These are phyloP conservation scores for Eragrostis tef DNA, from an alignment of 202 grass and related monocot species.

Conservation along the genomic window DNA sequence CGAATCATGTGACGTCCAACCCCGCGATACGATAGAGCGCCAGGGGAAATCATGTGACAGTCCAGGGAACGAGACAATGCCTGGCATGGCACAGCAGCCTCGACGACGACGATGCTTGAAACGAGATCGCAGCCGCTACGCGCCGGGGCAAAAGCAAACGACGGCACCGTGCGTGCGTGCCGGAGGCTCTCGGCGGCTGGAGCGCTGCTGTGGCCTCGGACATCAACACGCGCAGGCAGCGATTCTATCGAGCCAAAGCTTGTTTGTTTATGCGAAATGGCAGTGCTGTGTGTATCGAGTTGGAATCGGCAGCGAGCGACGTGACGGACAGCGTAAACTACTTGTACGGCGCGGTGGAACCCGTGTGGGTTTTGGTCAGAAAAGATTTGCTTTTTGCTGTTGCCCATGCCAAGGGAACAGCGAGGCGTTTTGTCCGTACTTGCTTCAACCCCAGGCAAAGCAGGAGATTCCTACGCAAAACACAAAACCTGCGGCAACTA, in stretches of 20 bases:
- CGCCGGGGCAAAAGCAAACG: neutral
- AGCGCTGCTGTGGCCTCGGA: no score
- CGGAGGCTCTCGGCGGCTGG: no score
- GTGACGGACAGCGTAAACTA: neutral
- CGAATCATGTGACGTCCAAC: neutral
- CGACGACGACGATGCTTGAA: neutral
- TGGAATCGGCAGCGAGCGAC: neutral
- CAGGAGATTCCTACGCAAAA: neutral
- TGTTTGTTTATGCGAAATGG: neutral
- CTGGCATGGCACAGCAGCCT: neutral
- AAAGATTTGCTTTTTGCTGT: neutral
- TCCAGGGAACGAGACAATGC: no score
- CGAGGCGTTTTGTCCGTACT: neutral
- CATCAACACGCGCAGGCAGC: no score
- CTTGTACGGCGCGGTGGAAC: neutral
- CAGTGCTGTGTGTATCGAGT: neutral
- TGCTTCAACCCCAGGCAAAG: neutral
- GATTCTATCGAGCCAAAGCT: no score
- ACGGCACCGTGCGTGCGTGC: neutral
- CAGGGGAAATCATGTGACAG: neutral
- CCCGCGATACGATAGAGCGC: neutral
- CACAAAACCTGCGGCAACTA: no score
- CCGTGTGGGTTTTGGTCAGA: neutral
- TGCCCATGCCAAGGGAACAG: slow-evolving; percentile 1
- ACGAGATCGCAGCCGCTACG: neutral